A percentile compares a stretch with the other conserved stretches of the same genome.
Evolutionary conservation across 1,284 basidiomycete species (phyloP).

Genomic region (Stereum hirsutum): DNA sequence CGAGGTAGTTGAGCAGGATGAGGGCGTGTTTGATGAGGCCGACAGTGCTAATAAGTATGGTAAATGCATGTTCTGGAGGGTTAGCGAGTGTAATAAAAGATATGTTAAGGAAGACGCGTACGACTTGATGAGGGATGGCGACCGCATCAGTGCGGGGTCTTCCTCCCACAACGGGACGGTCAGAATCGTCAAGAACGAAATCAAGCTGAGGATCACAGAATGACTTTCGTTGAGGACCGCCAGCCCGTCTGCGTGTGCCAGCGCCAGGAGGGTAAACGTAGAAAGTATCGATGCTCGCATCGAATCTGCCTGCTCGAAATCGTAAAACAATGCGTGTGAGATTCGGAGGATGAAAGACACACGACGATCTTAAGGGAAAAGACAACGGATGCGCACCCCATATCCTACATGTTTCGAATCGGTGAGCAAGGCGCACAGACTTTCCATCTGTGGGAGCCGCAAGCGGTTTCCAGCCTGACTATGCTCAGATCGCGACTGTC

Average conservation of each 20-base stretch:
- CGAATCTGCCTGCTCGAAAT: slow-evolving; percentile 25
- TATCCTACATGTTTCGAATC: slow-evolving; percentile 31
- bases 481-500: no score
- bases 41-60: slow-evolving; percentile 30
- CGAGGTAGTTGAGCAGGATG: slow-evolving; percentile 51
- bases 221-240: slow-evolving; percentile 40
- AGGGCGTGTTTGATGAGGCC: slow-evolving; percentile 40
- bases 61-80: neutral
- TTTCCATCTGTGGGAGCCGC: slow-evolving; percentile 40
- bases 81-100: neutral
- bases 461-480: slow-evolving; percentile 15
- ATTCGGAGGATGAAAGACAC: no score
- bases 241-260: slow-evolving; percentile 41
- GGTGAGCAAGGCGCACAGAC: slow-evolving; percentile 42
- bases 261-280: slow-evolving; percentile 47
- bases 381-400: no score
- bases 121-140: slow-evolving; percentile 28
- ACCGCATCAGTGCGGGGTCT: slow-evolving; percentile 32
- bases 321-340: no score
- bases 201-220: slow-evolving; percentile 50
- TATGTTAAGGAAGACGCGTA: slow-evolving; percentile 17
- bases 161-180: slow-evolving; percentile 60
- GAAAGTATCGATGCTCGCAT: slow-evolving; percentile 41
- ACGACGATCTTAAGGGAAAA: no score
- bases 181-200: slow-evolving; percentile 43